phyloP scores from a whole-genome alignment of 257 asterid species.

The Mentha longifolia region DNA sequence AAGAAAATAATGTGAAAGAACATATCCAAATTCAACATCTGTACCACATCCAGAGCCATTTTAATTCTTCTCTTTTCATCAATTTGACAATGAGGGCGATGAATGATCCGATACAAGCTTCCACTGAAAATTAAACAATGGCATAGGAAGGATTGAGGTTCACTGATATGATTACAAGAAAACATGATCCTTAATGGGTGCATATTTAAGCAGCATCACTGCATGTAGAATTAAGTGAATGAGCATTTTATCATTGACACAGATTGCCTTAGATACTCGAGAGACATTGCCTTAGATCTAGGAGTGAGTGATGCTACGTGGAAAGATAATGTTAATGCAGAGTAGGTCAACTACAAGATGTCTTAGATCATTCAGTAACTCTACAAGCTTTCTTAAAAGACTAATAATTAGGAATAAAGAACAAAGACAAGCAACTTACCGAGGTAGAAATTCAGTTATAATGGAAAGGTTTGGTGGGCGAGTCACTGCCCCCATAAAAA shows the following conservation, averaged over 20 bases:
- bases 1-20: constrained; percentile 14
- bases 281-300: neutral
- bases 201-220: constrained; percentile 22
- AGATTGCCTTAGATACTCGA: neutral
- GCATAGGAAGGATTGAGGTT: constrained; percentile 30
- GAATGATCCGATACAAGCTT: constrained; percentile 94
- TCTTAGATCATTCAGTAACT: neutral
- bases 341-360: constrained; percentile 18
- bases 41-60: constrained; percentile 99
- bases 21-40: constrained; percentile 25
- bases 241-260: neutral
- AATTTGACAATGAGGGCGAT: constrained; percentile 93
- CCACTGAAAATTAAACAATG: constrained; percentile 69
- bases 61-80: constrained; percentile 92
- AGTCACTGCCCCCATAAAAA: constrained; percentile 99
- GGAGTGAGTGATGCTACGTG: neutral
- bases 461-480: constrained; percentile 98
- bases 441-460: constrained; percentile 91
- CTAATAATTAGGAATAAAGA: constrained; percentile 23
- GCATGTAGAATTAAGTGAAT: neutral
- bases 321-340: neutral
- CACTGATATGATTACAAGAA: constrained; percentile 30
- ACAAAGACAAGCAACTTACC: constrained; percentile 50
- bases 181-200: constrained; percentile 12
- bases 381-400: constrained; percentile 8